Evolutionary conservation across 371 early-diverging fungal genomes (phyloP).

Genomic region (Parasitella parasitica): DNA sequence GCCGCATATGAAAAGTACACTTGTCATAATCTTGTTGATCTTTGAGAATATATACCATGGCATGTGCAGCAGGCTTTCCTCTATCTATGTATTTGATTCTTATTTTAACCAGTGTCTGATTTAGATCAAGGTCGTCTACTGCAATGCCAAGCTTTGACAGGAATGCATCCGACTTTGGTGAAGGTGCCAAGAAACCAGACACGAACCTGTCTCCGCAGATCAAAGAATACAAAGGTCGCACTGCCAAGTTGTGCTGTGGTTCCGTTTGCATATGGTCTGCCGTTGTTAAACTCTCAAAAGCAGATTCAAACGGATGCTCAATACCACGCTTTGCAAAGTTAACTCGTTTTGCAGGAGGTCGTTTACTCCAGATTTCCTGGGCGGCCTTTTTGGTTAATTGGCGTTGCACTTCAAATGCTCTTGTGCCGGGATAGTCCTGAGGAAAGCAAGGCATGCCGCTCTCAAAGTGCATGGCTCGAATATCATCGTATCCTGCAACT

Average conservation of each 20-base stretch:
- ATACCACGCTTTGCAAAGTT: constrained; percentile 67
- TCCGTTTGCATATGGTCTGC: constrained; percentile 15
- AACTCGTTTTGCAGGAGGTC: constrained; percentile 72
- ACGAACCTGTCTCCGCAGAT: constrained; percentile 7
- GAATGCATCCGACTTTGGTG: neutral
- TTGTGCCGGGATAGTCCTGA: constrained; percentile 57
- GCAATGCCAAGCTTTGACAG: neutral
- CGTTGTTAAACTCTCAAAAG: constrained; percentile 35
- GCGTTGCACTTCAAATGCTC: constrained; percentile 47
- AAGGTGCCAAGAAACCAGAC: neutral
- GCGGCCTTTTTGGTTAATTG: constrained; percentile 24
- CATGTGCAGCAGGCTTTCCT: constrained; percentile 53
- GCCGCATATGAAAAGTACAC: neutral
- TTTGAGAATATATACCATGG: constrained; percentile 49
- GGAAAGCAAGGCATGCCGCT: constrained; percentile 58
- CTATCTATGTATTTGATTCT: constrained; percentile 43
- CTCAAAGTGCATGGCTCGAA: constrained; percentile 59
- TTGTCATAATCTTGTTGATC: constrained; percentile 27
- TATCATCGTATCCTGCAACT: constrained; percentile 64
- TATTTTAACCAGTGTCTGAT: constrained; percentile 46
- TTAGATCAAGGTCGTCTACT: neutral
- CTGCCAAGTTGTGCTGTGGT: neutral
- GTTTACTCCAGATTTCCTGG: constrained; percentile 49
- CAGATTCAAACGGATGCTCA: constrained; percentile 62
- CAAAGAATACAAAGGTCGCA: constrained; percentile 12